Percentiles rank a stretch among this genome's conserved stretches.
These are phyloP conservation scores for Saccharomyces kudriavzevii DNA, from an alignment of 805 yeast species.

Conservation along the genomic window DNA sequence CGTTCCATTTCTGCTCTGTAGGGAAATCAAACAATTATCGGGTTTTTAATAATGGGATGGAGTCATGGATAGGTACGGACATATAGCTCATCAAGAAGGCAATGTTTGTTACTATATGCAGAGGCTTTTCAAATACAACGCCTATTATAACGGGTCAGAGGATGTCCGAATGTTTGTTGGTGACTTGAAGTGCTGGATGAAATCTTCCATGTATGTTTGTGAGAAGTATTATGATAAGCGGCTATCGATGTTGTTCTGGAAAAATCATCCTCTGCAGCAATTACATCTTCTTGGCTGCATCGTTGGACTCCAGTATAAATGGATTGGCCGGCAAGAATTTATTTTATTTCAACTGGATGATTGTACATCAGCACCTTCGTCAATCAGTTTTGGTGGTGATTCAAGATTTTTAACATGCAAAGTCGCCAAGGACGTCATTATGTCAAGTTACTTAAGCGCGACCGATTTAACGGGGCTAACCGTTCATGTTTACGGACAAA, in stretches of 20 bases:
- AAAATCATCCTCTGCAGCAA: constrained; percentile 37
- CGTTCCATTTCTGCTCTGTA: not conserved
- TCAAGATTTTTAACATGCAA: constrained; percentile 22
- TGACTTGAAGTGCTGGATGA: constrained; percentile 6
- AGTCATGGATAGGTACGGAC: constrained; percentile 1
- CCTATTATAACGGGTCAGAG: constrained; percentile 1
- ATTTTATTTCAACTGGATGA: constrained; percentile 22
- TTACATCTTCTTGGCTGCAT: constrained; percentile 34
- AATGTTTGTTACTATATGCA: constrained; percentile 3
- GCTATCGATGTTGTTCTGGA: constrained; percentile 22
- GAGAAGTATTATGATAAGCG: constrained; percentile 5
- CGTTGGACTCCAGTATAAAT: constrained; percentile 19
- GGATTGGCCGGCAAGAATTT: constrained; percentile 12
- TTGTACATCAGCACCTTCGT: constrained; percentile 12
- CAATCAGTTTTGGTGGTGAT: constrained; percentile 2
- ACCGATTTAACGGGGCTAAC: constrained; percentile 20
- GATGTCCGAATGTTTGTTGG: constrained; percentile 5
- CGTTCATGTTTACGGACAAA: constrained; percentile 25
- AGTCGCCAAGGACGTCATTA: constrained; percentile 14
- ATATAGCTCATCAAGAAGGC: constrained; percentile 1
- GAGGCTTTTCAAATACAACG: constrained; percentile 4
- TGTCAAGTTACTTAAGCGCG: constrained; percentile 14
- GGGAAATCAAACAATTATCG: not conserved
- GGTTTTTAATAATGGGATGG: not conserved
- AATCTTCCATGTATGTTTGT: constrained; percentile 5